Percentiles rank a stretch among this genome's conserved stretches.
phyloP scores from a whole-genome alignment of 257 asterid species.

The Fraxinus excelsior region DNA sequence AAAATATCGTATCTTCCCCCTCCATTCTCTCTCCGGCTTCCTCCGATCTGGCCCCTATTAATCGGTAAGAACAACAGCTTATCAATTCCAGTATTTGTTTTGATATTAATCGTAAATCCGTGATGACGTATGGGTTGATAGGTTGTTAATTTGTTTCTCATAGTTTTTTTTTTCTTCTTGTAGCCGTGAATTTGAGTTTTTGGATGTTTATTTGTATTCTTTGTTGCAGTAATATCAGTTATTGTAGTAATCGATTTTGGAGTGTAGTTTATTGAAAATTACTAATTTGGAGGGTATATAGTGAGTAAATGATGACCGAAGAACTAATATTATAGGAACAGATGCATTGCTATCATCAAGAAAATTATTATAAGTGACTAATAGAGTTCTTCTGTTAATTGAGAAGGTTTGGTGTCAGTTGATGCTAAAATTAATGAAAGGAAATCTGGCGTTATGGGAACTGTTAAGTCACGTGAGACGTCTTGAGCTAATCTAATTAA shows the following conservation, averaged over 20 bases:
- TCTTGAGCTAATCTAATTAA: slow-evolving; percentile 4
- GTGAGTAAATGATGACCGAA: background rate
- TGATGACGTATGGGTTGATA: background rate
- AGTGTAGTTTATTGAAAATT: slow-evolving; percentile 12
- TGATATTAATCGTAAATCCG: background rate
- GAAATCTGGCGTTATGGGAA: background rate
- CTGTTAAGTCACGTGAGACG: background rate
- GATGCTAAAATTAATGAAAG: background rate
- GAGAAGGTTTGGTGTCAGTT: slow-evolving; percentile 6
- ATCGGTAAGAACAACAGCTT: slow-evolving; percentile 26
- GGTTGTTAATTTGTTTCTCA: background rate
- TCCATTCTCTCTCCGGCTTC: background rate
- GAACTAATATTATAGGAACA: background rate
- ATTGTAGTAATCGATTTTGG: background rate
- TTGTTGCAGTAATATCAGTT: background rate
- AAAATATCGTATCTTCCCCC: background rate
- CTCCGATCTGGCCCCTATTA: slow-evolving; percentile 16
- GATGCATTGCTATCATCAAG: background rate
- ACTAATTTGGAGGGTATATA: background rate
- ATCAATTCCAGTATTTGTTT: background rate
- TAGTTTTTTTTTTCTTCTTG: background rate
- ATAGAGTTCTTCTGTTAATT: background rate
- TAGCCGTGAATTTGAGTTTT: background rate
- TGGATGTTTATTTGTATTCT: background rate
- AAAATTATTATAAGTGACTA: background rate